phyloP scores from a whole-genome alignment of 345 rosid genomes.

The Pistacia vera region DNA sequence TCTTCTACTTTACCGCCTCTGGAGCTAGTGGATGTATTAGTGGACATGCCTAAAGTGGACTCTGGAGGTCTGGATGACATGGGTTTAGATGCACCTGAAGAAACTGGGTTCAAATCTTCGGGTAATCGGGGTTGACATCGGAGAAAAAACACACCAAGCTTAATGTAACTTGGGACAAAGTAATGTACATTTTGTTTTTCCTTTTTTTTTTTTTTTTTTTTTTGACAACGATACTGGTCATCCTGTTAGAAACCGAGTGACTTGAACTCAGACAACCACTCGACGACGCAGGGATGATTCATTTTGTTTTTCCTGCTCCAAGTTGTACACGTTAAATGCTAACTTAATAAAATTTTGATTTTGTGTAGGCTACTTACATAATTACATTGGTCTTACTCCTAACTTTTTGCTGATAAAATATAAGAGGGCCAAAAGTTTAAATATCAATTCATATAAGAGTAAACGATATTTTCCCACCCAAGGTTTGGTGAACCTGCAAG shows the following conservation, averaged over 20 bases:
- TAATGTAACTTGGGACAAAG: not conserved
- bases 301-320: not conserved
- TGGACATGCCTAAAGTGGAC: conserved; percentile 35
- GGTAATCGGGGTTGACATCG: conserved; percentile 22
- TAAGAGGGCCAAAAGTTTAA: no score
- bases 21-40: conserved; percentile 17
- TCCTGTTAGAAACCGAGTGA: no score
- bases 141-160: not conserved
- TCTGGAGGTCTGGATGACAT: conserved; percentile 21
- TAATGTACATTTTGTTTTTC: not conserved
- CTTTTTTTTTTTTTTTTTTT: no score
- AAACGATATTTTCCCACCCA: no score
- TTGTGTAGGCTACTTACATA: not conserved
- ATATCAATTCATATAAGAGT: no score
- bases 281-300: no score
- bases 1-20: conserved; percentile 14
- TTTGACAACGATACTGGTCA: no score
- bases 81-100: conserved; percentile 17
- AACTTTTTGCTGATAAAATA: no score
- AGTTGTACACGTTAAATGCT: not conserved
- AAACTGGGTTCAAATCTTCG: conserved; percentile 27
- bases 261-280: no score
- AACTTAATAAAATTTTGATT: not conserved
- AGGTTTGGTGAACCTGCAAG: no score
- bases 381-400: not conserved